A percentile compares a stretch with the other conserved stretches of the same genome.
These are phyloP conservation scores for Leucocoprinus leucothites DNA, from an alignment of 768 basidiomycete species.

Conservation along the genomic window DNA sequence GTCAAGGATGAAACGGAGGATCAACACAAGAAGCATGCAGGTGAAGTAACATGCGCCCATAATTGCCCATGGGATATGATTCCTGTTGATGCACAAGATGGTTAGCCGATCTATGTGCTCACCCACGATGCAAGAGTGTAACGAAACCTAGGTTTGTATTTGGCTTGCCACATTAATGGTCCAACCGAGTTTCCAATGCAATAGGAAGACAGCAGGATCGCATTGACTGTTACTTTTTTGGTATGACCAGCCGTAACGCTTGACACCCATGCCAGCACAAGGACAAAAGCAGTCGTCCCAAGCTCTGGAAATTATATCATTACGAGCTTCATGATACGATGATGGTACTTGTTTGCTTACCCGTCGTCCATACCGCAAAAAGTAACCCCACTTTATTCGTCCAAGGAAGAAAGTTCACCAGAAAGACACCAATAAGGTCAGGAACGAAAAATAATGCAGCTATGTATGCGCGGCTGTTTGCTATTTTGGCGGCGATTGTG, in stretches of 20 bases:
- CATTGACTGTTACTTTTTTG: constrained; percentile 67
- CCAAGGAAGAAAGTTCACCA: constrained; percentile 67
- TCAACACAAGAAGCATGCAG: constrained; percentile 45
- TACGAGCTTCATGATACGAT: background rate
- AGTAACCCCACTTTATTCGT: constrained; percentile 62
- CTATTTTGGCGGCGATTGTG: constrained; percentile 49
- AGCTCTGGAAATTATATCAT: constrained; percentile 29
- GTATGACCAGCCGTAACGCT: constrained; percentile 70
- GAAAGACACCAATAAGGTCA: constrained; percentile 56
- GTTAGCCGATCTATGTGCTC: too few relatives aligned
- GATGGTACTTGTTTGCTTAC: too few relatives aligned
- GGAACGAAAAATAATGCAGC: constrained; percentile 61
- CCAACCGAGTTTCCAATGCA: constrained; percentile 60
- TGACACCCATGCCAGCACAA: constrained; percentile 63
- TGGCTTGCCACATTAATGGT: constrained; percentile 74
- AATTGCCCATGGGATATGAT: constrained; percentile 74
- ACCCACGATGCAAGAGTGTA: background rate
- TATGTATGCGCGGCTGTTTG: constrained; percentile 62
- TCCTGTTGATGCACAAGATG: too few relatives aligned
- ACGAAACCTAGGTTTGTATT: constrained; percentile 60
- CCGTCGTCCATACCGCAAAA: constrained; percentile 52
- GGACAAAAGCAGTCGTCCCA: constrained; percentile 54
- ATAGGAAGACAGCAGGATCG: constrained; percentile 72
- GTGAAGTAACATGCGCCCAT: constrained; percentile 61
- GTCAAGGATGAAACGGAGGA: constrained; percentile 50